These are phyloP conservation scores for Penicillium sp. DNA, from an alignment of 2,329 filamentous ascomycete species.

Conservation along the genomic window DNA sequence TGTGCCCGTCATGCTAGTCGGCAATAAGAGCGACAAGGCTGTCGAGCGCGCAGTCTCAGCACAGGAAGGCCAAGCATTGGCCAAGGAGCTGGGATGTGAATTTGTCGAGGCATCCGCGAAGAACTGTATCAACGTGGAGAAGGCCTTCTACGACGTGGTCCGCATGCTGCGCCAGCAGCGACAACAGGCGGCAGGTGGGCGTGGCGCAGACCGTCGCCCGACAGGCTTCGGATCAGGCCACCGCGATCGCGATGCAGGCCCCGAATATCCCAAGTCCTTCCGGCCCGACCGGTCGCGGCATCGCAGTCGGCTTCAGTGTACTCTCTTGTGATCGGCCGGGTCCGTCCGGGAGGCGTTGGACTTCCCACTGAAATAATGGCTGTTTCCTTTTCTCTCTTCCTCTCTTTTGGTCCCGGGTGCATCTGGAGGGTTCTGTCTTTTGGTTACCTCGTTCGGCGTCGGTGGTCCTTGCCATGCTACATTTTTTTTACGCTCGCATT, in stretches of 20 bases:
- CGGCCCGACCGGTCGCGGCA: constrained; percentile 34
- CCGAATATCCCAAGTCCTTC: constrained; percentile 34
- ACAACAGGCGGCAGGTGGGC: constrained; percentile 42
- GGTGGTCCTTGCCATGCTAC: constrained; percentile 10
- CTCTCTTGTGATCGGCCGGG: constrained; percentile 29
- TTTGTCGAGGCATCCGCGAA: constrained; percentile 96
- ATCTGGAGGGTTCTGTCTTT: constrained; percentile 24
- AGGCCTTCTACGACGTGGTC: constrained; percentile 96
- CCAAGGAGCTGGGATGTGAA: constrained; percentile 85
- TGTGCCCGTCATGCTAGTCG: constrained; percentile 93
- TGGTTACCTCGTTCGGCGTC: constrained; percentile 22
- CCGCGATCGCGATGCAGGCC: constrained; percentile 32
- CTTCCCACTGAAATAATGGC: constrained; percentile 7
- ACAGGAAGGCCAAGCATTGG: constrained; percentile 85
- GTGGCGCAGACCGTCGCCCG: constrained; percentile 30
- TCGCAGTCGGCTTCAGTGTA: constrained; percentile 31
- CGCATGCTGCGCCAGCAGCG: constrained; percentile 77
- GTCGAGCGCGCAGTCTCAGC: constrained; percentile 94
- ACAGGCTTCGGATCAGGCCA: constrained; percentile 28
- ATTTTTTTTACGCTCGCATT: constrained; percentile 1
- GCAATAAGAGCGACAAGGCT: constrained; percentile 95
- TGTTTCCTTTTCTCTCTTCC: constrained; percentile 11
- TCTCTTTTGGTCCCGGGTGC: constrained; percentile 20
- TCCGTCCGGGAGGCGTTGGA: constrained; percentile 10
- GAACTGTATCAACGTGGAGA: constrained; percentile 97